Evolutionary conservation across 306 rosid species (phyloP).

Genomic region (Fagus sylvatica): DNA sequence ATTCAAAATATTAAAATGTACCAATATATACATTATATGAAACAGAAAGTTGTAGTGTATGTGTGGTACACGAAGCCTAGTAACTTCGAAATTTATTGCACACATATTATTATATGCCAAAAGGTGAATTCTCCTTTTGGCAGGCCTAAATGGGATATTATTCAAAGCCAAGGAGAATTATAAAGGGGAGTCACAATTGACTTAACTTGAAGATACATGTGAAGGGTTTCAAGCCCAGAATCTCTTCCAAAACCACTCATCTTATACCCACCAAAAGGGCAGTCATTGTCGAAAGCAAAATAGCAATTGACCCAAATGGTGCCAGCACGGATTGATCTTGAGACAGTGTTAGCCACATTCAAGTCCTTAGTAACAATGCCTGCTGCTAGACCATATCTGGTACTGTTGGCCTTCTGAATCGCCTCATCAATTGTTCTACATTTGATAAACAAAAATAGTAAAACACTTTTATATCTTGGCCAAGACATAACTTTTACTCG

Average conservation of each 20-base stretch:
- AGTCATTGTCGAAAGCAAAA: constrained; percentile 52
- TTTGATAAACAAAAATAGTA: not conserved
- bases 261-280: constrained; percentile 84
- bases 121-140: no score
- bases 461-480: no score
- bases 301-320: constrained; percentile 81
- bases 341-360: constrained; percentile 72
- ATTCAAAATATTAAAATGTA: no score
- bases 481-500: no score
- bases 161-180: constrained; percentile 87
- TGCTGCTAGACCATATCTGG: constrained; percentile 77
- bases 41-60: no score
- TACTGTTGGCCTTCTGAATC: constrained; percentile 64
- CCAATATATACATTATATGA: no score
- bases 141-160: not conserved
- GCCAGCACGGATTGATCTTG: constrained; percentile 84
- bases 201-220: constrained; percentile 70
- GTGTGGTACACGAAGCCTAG: no score
- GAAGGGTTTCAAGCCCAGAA: constrained; percentile 52
- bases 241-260: constrained; percentile 88
- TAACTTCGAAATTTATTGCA: no score
- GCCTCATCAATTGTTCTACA: constrained; percentile 77
- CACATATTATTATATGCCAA: no score
- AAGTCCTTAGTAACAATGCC: constrained; percentile 71
- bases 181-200: constrained; percentile 76